Base-by-base conservation (phyloP, 2,329 filamentous ascomycete species). In the Erysiphe neolycopersici region DNA sequence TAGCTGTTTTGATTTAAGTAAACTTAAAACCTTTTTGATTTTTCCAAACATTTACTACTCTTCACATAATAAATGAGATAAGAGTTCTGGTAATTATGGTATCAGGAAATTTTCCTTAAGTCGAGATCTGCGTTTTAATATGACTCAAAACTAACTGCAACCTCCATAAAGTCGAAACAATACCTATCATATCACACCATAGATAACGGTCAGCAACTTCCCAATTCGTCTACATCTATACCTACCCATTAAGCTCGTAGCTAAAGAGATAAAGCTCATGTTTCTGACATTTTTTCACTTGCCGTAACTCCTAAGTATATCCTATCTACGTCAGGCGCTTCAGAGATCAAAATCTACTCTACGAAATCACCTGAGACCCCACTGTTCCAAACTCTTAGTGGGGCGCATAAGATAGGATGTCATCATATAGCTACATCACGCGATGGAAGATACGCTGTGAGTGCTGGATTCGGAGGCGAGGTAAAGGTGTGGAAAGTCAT, bases 401-500 rank as follows among this genome's bases (percentile, higher is more conserved):
- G 71, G 50, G 85, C 79, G 29, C 89, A 98, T 63, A 76, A 76
- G 50, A 70, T 93, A 31, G 89, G 89, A 51, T 89, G 83, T 56
- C 89, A 98, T 61, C 89, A 98, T 61, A 64, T 95, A 42, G 76
- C 73, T 48, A 76, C 78, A 57, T 63, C 74, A 59, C 65, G 61
- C 36, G 68, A 79, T 51, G 84, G 83, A 38, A 71, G 67, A 43
- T 67, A 74, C 44, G 81, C 81, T 14, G 83, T 80, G 4, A 91
- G 77, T 47, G 80, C 77, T 13, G 91, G 89, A 0, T 98, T 98
- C 54, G 82, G 75, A 16, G 87, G 91, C 36, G 81, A 89, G 51
- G 67, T 91, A 44, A 87, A 81, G 60, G 65, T 92, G 51, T 98
- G 89, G 89, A 63, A 62, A 33, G 64, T 72, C 45, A 43, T 76